Evolutionary conservation across 2,329 filamentous ascomycete species (phyloP).

Genomic region (Colletotrichum navitas): DNA sequence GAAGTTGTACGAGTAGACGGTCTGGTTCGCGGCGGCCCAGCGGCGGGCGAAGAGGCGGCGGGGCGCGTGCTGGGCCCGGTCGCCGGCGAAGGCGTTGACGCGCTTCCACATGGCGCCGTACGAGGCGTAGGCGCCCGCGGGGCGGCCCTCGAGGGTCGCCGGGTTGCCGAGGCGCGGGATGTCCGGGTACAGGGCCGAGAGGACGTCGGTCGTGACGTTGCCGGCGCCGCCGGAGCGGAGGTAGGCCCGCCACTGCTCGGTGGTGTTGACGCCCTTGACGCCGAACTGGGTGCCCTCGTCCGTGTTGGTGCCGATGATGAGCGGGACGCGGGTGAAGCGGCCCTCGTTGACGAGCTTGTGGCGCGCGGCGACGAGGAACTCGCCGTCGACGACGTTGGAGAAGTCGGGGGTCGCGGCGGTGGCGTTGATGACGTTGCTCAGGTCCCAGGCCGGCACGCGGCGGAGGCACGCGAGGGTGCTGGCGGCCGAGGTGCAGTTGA

Average conservation of each 20-base stretch:
- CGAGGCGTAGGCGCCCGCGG: slow-evolving; percentile 42
- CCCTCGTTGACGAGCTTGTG: slow-evolving; percentile 67
- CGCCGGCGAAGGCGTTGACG: slow-evolving; percentile 65
- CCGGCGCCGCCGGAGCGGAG: slow-evolving; percentile 48
- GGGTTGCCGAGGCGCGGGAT: slow-evolving; percentile 62
- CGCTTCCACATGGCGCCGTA: slow-evolving; percentile 66
- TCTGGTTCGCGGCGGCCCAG: slow-evolving; percentile 61
- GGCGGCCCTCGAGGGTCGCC: slow-evolving; percentile 52
- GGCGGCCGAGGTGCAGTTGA: slow-evolving; percentile 43
- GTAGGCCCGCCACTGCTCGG: slow-evolving; percentile 61
- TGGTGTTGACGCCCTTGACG: slow-evolving; percentile 65
- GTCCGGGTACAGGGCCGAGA: slow-evolving; percentile 64
- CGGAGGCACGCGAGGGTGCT: slow-evolving; percentile 51
- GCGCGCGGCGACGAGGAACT: slow-evolving; percentile 56
- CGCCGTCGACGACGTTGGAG: slow-evolving; percentile 51
- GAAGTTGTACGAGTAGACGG: slow-evolving; percentile 68
- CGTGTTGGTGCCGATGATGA: slow-evolving; percentile 73
- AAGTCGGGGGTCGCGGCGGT: slow-evolving; percentile 45
- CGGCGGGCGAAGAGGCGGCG: slow-evolving; percentile 65
- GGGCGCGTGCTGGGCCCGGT: slow-evolving; percentile 67
- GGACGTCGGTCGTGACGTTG: slow-evolving; percentile 48
- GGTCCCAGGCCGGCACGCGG: slow-evolving; percentile 47
- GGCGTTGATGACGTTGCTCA: slow-evolving; percentile 50
- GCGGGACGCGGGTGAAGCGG: slow-evolving; percentile 73
- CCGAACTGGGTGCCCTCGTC: slow-evolving; percentile 73